Conservation (phyloP, 306 rosid species). For the Comarum palustre region DNA sequence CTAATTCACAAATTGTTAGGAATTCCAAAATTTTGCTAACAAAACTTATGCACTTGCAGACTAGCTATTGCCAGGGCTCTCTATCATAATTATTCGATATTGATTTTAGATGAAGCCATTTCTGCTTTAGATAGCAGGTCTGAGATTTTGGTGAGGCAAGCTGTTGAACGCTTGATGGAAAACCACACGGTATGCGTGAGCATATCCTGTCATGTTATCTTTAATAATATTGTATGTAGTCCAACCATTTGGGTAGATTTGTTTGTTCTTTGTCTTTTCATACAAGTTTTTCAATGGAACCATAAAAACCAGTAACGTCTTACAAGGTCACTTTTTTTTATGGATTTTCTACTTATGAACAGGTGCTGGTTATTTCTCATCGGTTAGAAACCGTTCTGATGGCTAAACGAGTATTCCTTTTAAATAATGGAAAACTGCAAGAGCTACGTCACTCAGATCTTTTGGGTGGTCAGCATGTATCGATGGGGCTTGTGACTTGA, state of each 20-base stretch:
- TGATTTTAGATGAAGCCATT: constrained; percentile 87
- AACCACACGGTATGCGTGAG: constrained; percentile 61
- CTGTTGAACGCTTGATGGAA: constrained; percentile 67
- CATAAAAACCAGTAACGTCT: not conserved
- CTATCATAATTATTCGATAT: constrained; percentile 67
- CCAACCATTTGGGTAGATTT: not conserved
- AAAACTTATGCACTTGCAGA: constrained; percentile 35
- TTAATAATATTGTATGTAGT: not conserved
- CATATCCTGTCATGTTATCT: constrained; percentile 9
- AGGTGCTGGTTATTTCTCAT: constrained; percentile 91
- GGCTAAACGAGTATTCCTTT: constrained; percentile 70
- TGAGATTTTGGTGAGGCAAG: constrained; percentile 73
- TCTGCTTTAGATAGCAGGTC: constrained; percentile 83
- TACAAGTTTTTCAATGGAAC: not conserved
- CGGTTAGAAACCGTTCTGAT: constrained; percentile 78
- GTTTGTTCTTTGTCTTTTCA: not conserved
- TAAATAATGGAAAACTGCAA: constrained; percentile 63
- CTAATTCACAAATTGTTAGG: not conserved
- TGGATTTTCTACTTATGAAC: not conserved
- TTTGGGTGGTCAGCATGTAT: constrained; percentile 32
- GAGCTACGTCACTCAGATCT: constrained; percentile 58
- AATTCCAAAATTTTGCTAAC: not conserved
- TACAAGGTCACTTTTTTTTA: not conserved
- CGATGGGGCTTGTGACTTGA: constrained; percentile 45
- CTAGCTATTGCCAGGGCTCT: constrained; percentile 85